Evolutionary conservation across 2,329 filamentous ascomycete species (phyloP), one percentile per base, ranked within the genome.

Genomic region (Epicoccum sorghinum): DNA sequence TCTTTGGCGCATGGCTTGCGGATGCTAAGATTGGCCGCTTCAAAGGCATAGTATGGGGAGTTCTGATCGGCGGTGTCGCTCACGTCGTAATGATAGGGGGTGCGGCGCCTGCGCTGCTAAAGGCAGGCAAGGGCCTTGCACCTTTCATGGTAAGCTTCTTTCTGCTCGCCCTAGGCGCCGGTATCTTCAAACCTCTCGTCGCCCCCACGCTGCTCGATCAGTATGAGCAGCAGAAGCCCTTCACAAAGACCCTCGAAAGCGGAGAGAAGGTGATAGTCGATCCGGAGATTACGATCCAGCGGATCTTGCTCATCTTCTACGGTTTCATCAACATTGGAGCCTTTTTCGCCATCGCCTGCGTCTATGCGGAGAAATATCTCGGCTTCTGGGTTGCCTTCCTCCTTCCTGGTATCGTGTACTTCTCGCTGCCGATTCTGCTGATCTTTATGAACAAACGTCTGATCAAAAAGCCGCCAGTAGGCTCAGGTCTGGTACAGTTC

Each of bases 191-290:
- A 48, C 71, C 73, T 1, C 74, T 79, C 49, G 73, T 81, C 1
- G 70, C 77, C 4, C 79, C 79, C 1, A 72, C 70, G 0, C 61
- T 82, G 0, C 65, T 80, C 29, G 79, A 81, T 46, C 79, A 81
- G 51, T 78, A 79, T 57, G 58, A 65, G 49, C 64, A 79, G 52
- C 74, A 76, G 55, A 73, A 71, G 27, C 66, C 75, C 4, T 78
- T 78, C 49, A 73, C 75, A 14, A 78, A 76, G 58, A 73, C 72
- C 1, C 70, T 82, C 6, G 71, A 75, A 49, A 27, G 75, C 18
- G 52, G 52, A 6, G 52, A 55, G 25, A 45, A 23, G n/a, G 52
- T 55, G 0, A 38, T 82, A 27, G 75, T 81, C 13, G 79, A 81
- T 45, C 79, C 79, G 0, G 78, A 79, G 57, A 68, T 72, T 2